Percentiles rank a stretch among this genome's conserved stretches.
Evolutionary conservation across 768 basidiomycete species (phyloP).

Genomic region (Leccinum longicurvipes): DNA sequence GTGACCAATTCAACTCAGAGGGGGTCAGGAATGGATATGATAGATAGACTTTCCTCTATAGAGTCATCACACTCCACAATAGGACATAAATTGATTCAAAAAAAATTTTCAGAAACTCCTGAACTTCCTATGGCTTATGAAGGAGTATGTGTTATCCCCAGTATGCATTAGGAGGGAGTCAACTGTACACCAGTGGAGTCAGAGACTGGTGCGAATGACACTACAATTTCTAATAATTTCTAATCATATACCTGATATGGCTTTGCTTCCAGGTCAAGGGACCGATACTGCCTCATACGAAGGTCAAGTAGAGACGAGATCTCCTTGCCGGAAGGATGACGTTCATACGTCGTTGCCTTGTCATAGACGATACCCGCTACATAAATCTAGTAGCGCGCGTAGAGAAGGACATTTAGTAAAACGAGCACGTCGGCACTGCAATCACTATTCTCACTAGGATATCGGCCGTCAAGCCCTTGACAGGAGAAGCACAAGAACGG

Average conservation of each 20-base stretch:
- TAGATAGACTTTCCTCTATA: too few species aligned
- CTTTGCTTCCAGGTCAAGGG: slow-evolving; percentile 1
- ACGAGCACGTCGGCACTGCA: background rate
- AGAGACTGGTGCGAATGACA: too few species aligned
- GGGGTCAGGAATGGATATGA: too few species aligned
- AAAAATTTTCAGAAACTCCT: too few species aligned
- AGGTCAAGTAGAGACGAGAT: slow-evolving; percentile 26
- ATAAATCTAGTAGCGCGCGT: slow-evolving; percentile 35
- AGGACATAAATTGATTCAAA: too few species aligned
- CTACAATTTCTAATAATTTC: background rate
- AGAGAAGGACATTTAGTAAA: background rate
- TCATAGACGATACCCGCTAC: slow-evolving; percentile 64
- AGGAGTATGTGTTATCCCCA: too few species aligned
- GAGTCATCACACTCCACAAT: too few species aligned
- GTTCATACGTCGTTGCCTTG: slow-evolving; percentile 46
- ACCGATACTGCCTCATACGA: slow-evolving; percentile 24
- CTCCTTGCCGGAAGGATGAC: slow-evolving; percentile 55
- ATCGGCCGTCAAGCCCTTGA: slow-evolving; percentile 82
- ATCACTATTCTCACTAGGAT: slow-evolving; percentile 57
- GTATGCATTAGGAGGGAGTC: too few species aligned
- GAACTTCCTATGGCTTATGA: too few species aligned
- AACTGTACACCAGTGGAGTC: too few species aligned
- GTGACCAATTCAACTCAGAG: too few species aligned
- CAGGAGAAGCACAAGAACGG: slow-evolving; percentile 69
- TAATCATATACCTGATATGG: slow-evolving; percentile 3